phyloP scores from a whole-genome alignment of 257 asterid species.

The Phtheirospermum japonicum region DNA sequence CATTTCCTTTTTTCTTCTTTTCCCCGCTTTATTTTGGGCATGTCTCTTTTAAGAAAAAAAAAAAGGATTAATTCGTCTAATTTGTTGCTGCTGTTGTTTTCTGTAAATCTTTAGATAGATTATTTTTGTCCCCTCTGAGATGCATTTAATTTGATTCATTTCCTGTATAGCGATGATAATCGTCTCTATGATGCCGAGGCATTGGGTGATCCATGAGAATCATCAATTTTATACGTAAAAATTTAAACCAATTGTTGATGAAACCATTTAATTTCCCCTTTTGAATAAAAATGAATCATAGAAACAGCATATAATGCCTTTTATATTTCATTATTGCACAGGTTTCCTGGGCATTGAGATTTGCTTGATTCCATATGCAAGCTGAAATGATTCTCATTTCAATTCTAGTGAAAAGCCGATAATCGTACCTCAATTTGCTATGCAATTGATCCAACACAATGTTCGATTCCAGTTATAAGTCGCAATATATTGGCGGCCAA shows the following conservation, averaged over 20 bases:
- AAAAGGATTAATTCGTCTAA: not conserved
- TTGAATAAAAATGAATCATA: not conserved
- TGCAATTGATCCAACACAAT: conserved; percentile 41
- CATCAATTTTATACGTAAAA: not conserved
- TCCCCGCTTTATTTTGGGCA: not conserved
- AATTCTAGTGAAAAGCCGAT: conserved; percentile 27
- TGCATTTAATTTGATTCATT: conserved; percentile 10
- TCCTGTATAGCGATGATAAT: not conserved
- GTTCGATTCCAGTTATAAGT: conserved; percentile 57
- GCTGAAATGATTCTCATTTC: conserved; percentile 24
- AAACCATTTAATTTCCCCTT: not conserved
- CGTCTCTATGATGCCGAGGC: not conserved
- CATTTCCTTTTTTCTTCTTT: not conserved
- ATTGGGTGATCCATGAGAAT: conserved; percentile 9
- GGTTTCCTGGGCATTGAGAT: conserved; percentile 18
- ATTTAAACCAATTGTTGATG: not conserved
- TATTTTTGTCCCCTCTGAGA: conserved; percentile 9
- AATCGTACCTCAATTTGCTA: conserved; percentile 25
- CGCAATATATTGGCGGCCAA: conserved; percentile 71
- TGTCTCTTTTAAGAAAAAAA: too few relatives aligned
- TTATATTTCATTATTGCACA: conserved; percentile 12
- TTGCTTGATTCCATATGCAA: conserved; percentile 26
- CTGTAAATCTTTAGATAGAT: conserved; percentile 6
- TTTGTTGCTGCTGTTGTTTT: not conserved
- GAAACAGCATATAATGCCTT: not conserved